A percentile compares a stretch with the other conserved stretches of the same genome.
Evolutionary conservation across 176 grass and related monocot species (phyloP).

Genomic region (Thinopyrum elongatum): DNA sequence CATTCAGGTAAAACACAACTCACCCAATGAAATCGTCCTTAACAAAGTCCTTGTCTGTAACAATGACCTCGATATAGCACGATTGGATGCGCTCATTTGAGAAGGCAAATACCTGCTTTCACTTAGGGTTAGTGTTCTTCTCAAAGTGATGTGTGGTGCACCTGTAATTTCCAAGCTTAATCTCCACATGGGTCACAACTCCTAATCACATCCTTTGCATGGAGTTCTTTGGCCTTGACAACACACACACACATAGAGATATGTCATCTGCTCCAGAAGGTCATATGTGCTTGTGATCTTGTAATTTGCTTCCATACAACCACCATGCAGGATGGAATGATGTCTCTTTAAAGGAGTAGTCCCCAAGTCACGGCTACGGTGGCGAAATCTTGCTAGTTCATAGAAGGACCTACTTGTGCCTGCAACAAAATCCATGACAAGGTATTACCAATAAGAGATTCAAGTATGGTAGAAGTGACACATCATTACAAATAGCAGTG

Average conservation of each 20-base stretch:
- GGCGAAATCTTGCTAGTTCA: conserved; percentile 43
- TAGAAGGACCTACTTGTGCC: background rate
- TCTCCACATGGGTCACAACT: conserved; percentile 25
- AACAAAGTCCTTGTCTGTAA: too few relatives aligned
- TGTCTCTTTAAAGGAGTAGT: conserved; percentile 54
- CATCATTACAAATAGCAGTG: background rate
- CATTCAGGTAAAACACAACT: too few relatives aligned
- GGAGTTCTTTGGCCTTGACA: background rate
- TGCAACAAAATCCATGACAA: background rate
- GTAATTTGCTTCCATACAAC: conserved; percentile 41
- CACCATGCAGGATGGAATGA: conserved; percentile 39
- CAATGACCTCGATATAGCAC: conserved; percentile 17
- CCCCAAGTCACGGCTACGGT: conserved; percentile 13
- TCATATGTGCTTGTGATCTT: conserved; percentile 51
- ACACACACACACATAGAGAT: conserved; percentile 55
- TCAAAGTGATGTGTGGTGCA: conserved; percentile 41
- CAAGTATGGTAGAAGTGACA: background rate
- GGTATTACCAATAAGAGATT: background rate
- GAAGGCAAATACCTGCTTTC: conserved; percentile 67
- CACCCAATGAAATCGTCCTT: too few relatives aligned
- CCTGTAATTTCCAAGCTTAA: conserved; percentile 57
- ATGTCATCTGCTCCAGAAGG: conserved; percentile 56
- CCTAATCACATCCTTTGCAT: too few relatives aligned
- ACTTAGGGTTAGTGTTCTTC: conserved; percentile 49
- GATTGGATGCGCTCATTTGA: conserved; percentile 45